Conservation (phyloP, 2,329 filamentous ascomycete genomes). For the Fusarium drepaniforme region DNA sequence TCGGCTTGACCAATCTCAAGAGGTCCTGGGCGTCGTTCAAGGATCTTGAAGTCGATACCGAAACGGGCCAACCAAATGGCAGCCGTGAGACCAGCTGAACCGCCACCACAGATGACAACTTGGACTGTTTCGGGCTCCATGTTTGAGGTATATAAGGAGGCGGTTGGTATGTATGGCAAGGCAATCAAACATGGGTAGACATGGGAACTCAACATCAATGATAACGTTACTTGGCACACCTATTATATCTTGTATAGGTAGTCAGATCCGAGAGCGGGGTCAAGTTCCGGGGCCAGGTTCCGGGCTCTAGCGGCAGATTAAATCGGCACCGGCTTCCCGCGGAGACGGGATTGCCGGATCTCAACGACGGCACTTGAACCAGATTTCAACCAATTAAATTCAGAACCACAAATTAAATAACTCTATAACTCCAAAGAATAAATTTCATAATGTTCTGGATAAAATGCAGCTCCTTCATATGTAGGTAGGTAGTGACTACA, state of each 20-base stretch:
- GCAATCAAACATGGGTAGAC: too few species aligned
- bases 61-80: slow-evolving; percentile 32
- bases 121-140: not conserved
- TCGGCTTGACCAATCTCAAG: slow-evolving; percentile 31
- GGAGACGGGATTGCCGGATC: not conserved
- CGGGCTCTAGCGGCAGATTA: not conserved
- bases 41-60: slow-evolving; percentile 24
- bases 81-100: slow-evolving; percentile 29
- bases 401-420: not conserved
- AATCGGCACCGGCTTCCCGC: not conserved
- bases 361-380: not conserved
- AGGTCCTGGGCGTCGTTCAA: slow-evolving; percentile 24
- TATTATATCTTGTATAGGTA: not conserved
- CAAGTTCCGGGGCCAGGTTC: not conserved
- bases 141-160: too few species aligned
- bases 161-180: too few species aligned
- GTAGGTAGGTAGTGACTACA: too few species aligned
- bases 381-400: not conserved
- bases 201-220: not conserved
- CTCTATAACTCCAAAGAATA: not conserved
- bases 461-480: too few species aligned
- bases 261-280: not conserved
- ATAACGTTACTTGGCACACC: not conserved
- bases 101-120: slow-evolving; percentile 31
- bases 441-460: not conserved